Percentiles rank a stretch among this genome's conserved stretches.
Evolutionary conservation across 78 protist species (phyloP).

Genomic region (Acrasis kona): DNA sequence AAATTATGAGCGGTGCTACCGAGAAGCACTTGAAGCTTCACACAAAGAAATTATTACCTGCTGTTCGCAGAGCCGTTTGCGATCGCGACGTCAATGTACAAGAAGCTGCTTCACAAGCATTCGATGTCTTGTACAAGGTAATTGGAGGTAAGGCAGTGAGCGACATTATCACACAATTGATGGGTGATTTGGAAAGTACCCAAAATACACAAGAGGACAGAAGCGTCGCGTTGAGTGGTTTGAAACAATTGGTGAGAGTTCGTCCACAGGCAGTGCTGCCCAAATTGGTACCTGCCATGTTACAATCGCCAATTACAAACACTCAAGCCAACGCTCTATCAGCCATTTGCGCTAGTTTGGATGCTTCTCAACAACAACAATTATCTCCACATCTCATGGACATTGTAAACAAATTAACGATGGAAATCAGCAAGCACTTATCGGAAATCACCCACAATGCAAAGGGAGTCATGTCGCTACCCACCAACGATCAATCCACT

Average conservation of each 20-base stretch:
- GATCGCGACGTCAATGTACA: conserved; percentile 33
- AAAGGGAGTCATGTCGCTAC: too few relatives aligned
- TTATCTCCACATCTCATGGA: too few relatives aligned
- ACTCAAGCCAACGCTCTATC: neutral
- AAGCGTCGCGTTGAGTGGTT: too few relatives aligned
- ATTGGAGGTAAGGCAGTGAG: neutral
- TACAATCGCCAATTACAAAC: neutral
- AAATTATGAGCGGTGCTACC: conserved; percentile 56
- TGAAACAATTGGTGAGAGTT: neutral
- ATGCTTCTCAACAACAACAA: too few relatives aligned
- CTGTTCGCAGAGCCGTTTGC: conserved; percentile 64
- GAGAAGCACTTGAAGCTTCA: neutral
- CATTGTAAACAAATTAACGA: too few relatives aligned
- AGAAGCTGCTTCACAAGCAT: neutral
- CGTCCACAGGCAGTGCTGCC: neutral
- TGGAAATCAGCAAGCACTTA: too few relatives aligned
- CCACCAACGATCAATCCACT: too few relatives aligned
- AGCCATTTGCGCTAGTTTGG: neutral
- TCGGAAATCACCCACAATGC: too few relatives aligned
- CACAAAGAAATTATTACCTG: conserved; percentile 26
- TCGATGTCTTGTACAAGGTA: neutral
- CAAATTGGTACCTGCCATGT: neutral
- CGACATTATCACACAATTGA: neutral
- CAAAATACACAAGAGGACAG: too few relatives aligned
- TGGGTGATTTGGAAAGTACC: neutral